These are phyloP conservation scores for Carallia brachiata DNA, from an alignment of 345 rosid genomes.

Conservation along the genomic window DNA sequence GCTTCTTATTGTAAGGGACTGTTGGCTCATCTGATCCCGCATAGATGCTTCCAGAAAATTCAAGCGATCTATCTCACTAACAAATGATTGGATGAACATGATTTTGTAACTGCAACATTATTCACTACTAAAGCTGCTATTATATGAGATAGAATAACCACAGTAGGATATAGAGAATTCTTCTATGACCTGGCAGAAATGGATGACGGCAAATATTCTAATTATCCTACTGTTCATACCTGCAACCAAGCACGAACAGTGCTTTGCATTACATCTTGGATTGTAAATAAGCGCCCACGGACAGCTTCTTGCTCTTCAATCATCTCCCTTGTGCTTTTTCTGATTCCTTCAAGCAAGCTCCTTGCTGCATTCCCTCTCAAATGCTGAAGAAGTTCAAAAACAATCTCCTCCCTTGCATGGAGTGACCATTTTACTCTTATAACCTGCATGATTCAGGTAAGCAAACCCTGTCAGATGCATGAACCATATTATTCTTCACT, in stretches of 20 bases:
- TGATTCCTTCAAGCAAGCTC: conserved; percentile 52
- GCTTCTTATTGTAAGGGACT: no score
- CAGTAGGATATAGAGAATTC: no score
- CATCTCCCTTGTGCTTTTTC: conserved; percentile 83
- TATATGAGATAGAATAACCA: no score
- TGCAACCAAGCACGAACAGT: conserved; percentile 96
- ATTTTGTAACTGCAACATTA: no score
- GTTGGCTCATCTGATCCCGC: no score
- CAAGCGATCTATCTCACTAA: no score
- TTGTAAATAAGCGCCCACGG: conserved; percentile 90
- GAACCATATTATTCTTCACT: no score
- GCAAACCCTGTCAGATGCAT: neutral
- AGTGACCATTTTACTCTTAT: conserved; percentile 99
- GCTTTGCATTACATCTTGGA: conserved; percentile 99
- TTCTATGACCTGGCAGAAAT: neutral
- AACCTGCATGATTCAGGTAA: conserved; percentile 42
- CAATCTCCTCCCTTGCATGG: conserved; percentile 91
- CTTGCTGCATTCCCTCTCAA: conserved; percentile 60
- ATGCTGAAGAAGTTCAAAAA: conserved; percentile 88
- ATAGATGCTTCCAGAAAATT: no score
- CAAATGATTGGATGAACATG: no score
- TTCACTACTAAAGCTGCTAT: no score
- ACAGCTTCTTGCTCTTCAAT: conserved; percentile 97
- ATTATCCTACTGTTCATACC: conserved; percentile 36
- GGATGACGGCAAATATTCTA: neutral